A percentile compares a stretch with the other conserved stretches of the same genome.
Conservation (phyloP, 768 basidiomycete genomes). For the Lactarius vividus region DNA sequence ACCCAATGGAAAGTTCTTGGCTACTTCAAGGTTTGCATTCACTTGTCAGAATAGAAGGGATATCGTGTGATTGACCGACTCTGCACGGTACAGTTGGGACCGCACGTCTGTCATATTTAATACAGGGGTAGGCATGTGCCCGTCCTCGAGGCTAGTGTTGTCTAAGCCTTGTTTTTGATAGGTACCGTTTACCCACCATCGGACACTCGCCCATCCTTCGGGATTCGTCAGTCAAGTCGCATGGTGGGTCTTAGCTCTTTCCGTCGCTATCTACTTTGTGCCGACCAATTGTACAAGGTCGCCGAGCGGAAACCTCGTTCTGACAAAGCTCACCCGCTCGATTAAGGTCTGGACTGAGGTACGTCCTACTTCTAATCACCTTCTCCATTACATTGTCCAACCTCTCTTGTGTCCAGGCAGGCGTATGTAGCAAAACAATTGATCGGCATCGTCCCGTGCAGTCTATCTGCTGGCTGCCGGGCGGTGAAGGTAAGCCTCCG, state of each 20-base stretch:
- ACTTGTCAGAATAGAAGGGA: conserved; percentile 4
- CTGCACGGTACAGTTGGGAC: conserved; percentile 53
- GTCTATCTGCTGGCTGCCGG: conserved; percentile 66
- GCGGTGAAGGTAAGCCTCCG: conserved; percentile 48
- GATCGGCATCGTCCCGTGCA: conserved; percentile 55
- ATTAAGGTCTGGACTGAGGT: conserved; percentile 76
- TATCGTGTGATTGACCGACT: conserved; percentile 7
- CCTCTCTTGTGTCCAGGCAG: conserved; percentile 44
- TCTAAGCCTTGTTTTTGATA: conserved; percentile 30
- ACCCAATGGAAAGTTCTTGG: conserved; percentile 69
- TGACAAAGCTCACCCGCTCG: conserved; percentile 62
- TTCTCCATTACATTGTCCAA: conserved; percentile 4
- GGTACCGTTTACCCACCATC: conserved; percentile 59
- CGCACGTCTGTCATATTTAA: conserved; percentile 65
- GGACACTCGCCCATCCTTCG: conserved; percentile 61
- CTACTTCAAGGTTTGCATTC: conserved; percentile 57
- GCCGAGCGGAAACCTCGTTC: conserved; percentile 55
- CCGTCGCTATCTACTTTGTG: not conserved
- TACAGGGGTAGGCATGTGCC: conserved; percentile 48
- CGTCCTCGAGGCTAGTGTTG: conserved; percentile 1
- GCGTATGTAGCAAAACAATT: conserved; percentile 65
- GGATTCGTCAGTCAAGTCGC: conserved; percentile 79
- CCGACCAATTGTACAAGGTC: conserved; percentile 44
- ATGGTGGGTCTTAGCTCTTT: conserved; percentile 43
- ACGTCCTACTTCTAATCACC: conserved; percentile 26